Base-by-base conservation (phyloP, 176 grass and related monocot genomes). In the Carex scoparia region DNA sequence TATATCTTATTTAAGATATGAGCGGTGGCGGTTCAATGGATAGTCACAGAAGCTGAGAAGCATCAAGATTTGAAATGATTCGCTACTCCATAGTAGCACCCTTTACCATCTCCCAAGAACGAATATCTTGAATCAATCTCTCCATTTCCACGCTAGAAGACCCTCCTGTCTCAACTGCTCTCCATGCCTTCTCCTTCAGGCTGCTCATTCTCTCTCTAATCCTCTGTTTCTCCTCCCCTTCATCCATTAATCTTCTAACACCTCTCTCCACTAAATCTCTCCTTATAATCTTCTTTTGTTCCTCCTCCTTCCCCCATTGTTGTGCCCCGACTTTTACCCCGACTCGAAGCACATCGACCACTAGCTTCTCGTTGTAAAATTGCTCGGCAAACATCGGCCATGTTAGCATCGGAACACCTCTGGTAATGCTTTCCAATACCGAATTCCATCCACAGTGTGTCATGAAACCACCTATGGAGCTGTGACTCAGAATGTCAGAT, bases 401-500 rank as follows among this genome's bases (percentile, higher is more conserved):
- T 5, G 92, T 97, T 40, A 94, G 79, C 88, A 97, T 87, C n/a
- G 92, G 92, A 23, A 97, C 90, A 10, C 88, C 80, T 23, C 88
- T 87, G 51, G 80, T 83, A 48, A 89, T 70, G 38, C 84, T 63
- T 86, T 97, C 92, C 19, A 92, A 28, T 2, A 69, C 72, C 4
- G 94, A 92, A 82, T 92, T 94, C 90, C 94, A 91, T 1, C 90
- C 94, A 28, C 94, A 94, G 85, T 94, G 92, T n/a, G 88, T 97
- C 74, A 94, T 35, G 81, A 94, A 94, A 0, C 81, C 86, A 3
- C 90, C 94, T 7, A 97, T 61, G 3, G 90, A 87, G 0, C 27
- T 28, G 69, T 94, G 88, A 62, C 67, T 84, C 15, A 92, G 88
- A 82, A 92, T 90, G 15, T 89, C 42, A 80, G 84, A 30, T 84